phyloP scores from a whole-genome alignment of 768 basidiomycete species.

The Piloderma croceum region DNA sequence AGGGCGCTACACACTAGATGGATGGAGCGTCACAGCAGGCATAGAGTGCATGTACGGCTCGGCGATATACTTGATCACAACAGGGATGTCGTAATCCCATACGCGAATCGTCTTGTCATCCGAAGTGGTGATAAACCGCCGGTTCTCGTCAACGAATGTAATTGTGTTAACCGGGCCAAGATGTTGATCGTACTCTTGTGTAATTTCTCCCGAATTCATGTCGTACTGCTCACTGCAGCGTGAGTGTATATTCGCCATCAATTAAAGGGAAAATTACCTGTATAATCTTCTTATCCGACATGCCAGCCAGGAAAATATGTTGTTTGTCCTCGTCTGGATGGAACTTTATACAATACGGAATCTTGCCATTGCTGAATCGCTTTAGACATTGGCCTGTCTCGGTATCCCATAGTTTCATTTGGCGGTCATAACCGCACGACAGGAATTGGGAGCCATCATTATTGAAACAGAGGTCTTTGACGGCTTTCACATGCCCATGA shows the following conservation, averaged over 20 bases:
- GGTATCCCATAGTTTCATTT: conserved; percentile 99
- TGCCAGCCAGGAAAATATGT: conserved; percentile 92
- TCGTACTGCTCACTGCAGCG: conserved; percentile 62
- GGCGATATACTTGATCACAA: conserved; percentile 98
- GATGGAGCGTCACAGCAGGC: conserved; percentile 95
- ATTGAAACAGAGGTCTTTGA: conserved; percentile 94
- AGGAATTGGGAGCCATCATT: conserved; percentile 88
- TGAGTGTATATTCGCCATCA: conserved; percentile 4
- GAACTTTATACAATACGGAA: conserved; percentile 91
- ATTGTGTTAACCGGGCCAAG: conserved; percentile 97
- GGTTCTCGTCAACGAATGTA: conserved; percentile 97
- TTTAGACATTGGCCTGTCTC: conserved; percentile 97
- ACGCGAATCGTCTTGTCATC: conserved; percentile 99
- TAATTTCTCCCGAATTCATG: conserved; percentile 90
- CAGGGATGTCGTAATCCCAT: conserved; percentile 99
- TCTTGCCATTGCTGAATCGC: conserved; percentile 96
- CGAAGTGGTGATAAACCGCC: conserved; percentile 95
- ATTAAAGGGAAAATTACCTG: conserved; percentile 52
- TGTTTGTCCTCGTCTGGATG: conserved; percentile 97
- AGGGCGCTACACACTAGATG: conserved; percentile 65
- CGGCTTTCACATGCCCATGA: conserved; percentile 93
- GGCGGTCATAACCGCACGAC: conserved; percentile 91
- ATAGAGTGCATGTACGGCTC: conserved; percentile 99
- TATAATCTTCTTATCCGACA: conserved; percentile 99
- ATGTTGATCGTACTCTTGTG: conserved; percentile 98